phyloP scores from a whole-genome alignment of 2,329 filamentous ascomycete species.

The Shiraia sp. region DNA sequence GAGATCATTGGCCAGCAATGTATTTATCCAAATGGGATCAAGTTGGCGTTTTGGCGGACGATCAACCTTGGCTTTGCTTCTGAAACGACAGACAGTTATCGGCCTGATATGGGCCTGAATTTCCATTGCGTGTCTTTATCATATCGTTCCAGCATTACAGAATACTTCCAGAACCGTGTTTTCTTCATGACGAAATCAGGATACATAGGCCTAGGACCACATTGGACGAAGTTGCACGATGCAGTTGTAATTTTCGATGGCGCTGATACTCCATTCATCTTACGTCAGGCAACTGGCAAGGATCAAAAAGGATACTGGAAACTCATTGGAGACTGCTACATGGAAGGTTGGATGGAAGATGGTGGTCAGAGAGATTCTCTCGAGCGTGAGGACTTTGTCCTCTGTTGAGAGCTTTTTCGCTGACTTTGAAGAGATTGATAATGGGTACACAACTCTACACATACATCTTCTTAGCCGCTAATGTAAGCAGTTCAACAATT shows the following conservation, averaged over 20 bases:
- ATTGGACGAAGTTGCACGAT: not conserved
- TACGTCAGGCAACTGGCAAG: not conserved
- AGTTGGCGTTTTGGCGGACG: not conserved
- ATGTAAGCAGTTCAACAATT: too few species aligned
- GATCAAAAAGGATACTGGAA: not conserved
- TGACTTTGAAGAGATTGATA: too few species aligned
- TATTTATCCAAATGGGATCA: too few species aligned
- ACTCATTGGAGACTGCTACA: not conserved
- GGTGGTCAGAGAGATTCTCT: too few species aligned
- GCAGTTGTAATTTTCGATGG: not conserved
- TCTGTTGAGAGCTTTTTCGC: too few species aligned
- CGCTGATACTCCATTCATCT: not conserved
- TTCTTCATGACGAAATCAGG: not conserved
- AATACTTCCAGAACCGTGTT: not conserved
- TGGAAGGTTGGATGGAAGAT: constrained; percentile 2
- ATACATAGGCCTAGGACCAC: not conserved
- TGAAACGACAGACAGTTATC: not conserved
- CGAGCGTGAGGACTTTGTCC: too few species aligned
- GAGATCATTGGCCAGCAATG: too few species aligned
- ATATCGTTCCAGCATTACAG: not conserved
- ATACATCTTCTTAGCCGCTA: too few species aligned
- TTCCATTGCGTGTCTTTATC: not conserved
- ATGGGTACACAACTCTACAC: too few species aligned
- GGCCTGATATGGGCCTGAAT: too few species aligned
- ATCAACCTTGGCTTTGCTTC: not conserved